A percentile compares a stretch with the other conserved stretches of the same genome.
Conservation (phyloP, 2,329 filamentous ascomycete species). For the Claviceps sp. region DNA sequence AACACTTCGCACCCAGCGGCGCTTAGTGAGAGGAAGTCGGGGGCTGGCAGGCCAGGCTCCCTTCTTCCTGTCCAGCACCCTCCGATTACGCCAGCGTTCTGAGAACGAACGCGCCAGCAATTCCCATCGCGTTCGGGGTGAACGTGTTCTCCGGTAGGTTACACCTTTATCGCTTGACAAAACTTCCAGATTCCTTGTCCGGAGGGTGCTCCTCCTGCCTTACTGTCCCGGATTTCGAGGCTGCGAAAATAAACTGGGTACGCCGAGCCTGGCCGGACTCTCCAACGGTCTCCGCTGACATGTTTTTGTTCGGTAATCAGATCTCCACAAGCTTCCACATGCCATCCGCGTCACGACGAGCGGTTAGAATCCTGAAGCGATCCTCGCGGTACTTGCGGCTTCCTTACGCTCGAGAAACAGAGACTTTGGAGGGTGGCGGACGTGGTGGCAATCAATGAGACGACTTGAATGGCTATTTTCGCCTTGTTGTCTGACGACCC, state of each 20-base stretch:
- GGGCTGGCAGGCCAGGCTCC: slow-evolving; percentile 2
- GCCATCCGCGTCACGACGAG: neutral
- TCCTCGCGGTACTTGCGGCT: neutral
- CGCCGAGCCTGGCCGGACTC: neutral
- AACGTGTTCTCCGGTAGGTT: slow-evolving; percentile 3
- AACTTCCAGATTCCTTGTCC: neutral
- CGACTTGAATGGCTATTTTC: slow-evolving; percentile 2
- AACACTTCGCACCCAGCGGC: slow-evolving; percentile 4
- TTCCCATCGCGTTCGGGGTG: neutral
- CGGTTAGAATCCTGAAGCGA: neutral
- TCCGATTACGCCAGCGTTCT: slow-evolving; percentile 4
- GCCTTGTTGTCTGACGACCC: neutral
- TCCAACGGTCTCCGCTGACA: slow-evolving; percentile 2
- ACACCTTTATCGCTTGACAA: neutral
- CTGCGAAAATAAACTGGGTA: neutral
- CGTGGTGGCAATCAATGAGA: slow-evolving; percentile 10
- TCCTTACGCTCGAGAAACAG: neutral
- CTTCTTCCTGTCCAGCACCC: slow-evolving; percentile 6
- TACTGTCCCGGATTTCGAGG: neutral
- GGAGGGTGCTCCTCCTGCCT: neutral
- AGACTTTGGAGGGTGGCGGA: slow-evolving; percentile 8
- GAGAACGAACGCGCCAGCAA: slow-evolving; percentile 5
- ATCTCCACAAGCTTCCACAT: neutral
- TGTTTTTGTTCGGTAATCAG: neutral
- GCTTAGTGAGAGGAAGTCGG: slow-evolving; percentile 3